phyloP scores from a whole-genome alignment of 192 early-diverging fungal genomes.

The Dissophora globulifera region DNA sequence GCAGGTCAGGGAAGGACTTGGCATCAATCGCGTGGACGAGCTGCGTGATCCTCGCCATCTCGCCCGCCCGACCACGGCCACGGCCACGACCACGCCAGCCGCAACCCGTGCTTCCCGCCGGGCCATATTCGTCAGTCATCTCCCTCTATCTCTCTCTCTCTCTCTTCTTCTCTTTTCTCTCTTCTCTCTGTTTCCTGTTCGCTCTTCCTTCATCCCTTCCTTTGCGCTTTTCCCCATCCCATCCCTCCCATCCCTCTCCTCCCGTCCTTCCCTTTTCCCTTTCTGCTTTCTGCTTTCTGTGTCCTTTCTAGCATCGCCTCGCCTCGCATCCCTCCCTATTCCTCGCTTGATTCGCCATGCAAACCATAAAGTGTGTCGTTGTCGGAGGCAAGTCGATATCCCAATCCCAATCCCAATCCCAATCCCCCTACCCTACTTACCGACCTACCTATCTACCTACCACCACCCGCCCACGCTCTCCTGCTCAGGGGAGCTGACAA shows the following conservation, averaged over 20 bases:
- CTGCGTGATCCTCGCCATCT: too few species aligned
- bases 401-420: background rate
- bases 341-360: constrained; percentile 60
- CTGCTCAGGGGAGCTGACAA: too few species aligned
- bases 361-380: constrained; percentile 86
- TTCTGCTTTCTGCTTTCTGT: background rate
- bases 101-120: too few species aligned
- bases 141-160: too few species aligned
- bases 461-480: too few species aligned
- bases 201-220: background rate
- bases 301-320: background rate
- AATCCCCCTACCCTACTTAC: background rate
- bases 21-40: too few species aligned
- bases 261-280: background rate
- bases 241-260: background rate
- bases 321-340: background rate
- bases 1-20: too few species aligned
- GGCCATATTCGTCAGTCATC: too few species aligned
- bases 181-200: background rate
- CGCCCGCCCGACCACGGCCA: too few species aligned
- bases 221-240: background rate
- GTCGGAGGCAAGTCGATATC: constrained; percentile 62
- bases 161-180: background rate
- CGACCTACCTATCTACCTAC: background rate
- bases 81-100: too few species aligned